Percentiles rank a stretch among this genome's conserved stretches.
phyloP scores from a whole-genome alignment of 176 grass and related monocot species.

The Triticum timopheevii region DNA sequence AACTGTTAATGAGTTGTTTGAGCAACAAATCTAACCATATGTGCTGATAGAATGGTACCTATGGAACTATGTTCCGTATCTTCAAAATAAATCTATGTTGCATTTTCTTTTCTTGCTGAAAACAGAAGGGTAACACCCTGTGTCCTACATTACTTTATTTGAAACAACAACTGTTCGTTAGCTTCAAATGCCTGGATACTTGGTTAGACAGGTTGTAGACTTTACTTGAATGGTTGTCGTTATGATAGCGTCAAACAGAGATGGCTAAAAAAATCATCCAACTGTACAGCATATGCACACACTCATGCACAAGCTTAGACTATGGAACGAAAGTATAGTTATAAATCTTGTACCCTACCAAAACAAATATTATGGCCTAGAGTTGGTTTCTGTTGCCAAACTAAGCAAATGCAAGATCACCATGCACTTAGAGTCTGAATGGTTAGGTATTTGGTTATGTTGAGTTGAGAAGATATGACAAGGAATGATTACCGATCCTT shows the following conservation, averaged over 20 bases:
- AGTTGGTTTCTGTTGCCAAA: background rate
- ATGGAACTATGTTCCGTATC: background rate
- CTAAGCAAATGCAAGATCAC: background rate
- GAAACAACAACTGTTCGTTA: background rate
- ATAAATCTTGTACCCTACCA: background rate
- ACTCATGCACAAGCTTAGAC: background rate
- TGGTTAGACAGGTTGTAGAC: background rate
- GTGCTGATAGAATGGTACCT: background rate
- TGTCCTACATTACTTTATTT: background rate
- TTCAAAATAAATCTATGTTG: background rate
- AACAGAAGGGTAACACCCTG: background rate
- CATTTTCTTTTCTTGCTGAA: background rate
- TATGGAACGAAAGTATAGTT: background rate
- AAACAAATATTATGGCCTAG: too few species aligned
- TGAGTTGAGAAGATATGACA: background rate
- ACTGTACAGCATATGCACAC: background rate
- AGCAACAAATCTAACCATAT: background rate
- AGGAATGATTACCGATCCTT: background rate
- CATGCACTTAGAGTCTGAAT: background rate
- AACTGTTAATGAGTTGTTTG: background rate
- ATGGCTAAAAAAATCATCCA: background rate
- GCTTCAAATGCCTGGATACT: background rate
- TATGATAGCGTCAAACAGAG: conserved; percentile 3
- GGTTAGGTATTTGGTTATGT: background rate
- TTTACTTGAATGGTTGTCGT: background rate